A percentile compares a stretch with the other conserved stretches of the same genome.
These are phyloP conservation scores for Meyerozyma sp. DNA, from an alignment of 1,139 yeast species.

Conservation along the genomic window DNA sequence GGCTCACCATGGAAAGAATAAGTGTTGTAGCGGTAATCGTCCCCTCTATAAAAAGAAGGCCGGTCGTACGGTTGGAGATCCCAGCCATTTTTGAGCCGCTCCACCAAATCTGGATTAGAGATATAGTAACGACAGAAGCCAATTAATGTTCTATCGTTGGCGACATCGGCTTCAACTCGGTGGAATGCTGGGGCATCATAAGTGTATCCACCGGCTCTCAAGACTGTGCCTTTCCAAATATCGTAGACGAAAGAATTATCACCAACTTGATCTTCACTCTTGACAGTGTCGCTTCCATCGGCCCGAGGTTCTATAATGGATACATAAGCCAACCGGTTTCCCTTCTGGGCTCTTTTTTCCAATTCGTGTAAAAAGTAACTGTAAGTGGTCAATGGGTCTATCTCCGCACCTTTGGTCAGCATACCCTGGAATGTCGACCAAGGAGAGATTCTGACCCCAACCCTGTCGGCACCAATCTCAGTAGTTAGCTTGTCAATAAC, in stretches of 20 bases:
- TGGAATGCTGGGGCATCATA: slow-evolving; percentile 9
- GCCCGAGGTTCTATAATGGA: slow-evolving; percentile 20
- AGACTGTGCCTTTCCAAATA: slow-evolving; percentile 44
- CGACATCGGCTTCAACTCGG: neutral
- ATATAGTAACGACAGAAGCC: slow-evolving; percentile 9
- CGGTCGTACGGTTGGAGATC: slow-evolving; percentile 8
- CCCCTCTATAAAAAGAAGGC: slow-evolving; percentile 3
- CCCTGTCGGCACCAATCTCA: slow-evolving; percentile 7
- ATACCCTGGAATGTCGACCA: slow-evolving; percentile 19
- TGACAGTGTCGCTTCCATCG: slow-evolving; percentile 9
- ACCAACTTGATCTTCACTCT: slow-evolving; percentile 4
- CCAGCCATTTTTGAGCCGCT: slow-evolving; percentile 9
- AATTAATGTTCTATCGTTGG: slow-evolving; percentile 4
- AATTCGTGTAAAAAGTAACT: slow-evolving; percentile 20
- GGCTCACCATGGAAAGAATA: slow-evolving; percentile 1
- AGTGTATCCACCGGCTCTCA: slow-evolving; percentile 36
- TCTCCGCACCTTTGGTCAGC: slow-evolving; percentile 23
- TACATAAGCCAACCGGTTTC: slow-evolving; percentile 10
- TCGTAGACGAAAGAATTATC: slow-evolving; percentile 32
- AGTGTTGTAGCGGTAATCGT: slow-evolving; percentile 7
- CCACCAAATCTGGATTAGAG: slow-evolving; percentile 13
- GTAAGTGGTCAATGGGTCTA: slow-evolving; percentile 28
- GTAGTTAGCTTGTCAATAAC: slow-evolving; percentile 14
- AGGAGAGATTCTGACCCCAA: slow-evolving; percentile 11
- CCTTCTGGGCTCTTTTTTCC: slow-evolving; percentile 8